phyloP scores from a whole-genome alignment of 345 rosid genomes.

The Linum lewisii region DNA sequence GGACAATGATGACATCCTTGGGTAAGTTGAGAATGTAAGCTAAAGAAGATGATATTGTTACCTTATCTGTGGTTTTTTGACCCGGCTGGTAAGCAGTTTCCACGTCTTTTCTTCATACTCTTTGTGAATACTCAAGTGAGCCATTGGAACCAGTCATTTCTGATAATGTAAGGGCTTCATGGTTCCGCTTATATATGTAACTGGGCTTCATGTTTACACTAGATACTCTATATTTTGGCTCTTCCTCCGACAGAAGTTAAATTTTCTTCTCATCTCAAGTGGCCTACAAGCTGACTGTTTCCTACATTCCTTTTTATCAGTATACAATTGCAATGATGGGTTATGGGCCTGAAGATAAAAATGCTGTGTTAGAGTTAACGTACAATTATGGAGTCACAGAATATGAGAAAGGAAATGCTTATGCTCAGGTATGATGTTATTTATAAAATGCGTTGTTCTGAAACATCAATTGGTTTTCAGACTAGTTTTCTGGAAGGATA shows the following conservation, averaged over 20 bases:
- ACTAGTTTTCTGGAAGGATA: neutral
- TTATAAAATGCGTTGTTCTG: neutral
- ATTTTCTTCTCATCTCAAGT: neutral
- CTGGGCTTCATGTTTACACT: too few species aligned
- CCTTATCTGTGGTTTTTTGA: too few species aligned
- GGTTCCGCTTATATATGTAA: too few species aligned
- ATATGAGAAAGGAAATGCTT: conserved; percentile 83
- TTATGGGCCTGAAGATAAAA: conserved; percentile 91
- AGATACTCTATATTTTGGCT: too few species aligned
- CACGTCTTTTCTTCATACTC: too few species aligned
- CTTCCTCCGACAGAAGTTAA: neutral
- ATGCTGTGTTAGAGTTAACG: conserved; percentile 72
- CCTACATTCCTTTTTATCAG: conserved; percentile 23
- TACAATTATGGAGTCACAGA: conserved; percentile 89
- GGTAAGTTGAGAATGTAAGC: too few species aligned
- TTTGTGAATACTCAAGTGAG: too few species aligned
- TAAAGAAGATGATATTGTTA: too few species aligned
- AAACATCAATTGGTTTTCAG: conserved; percentile 7
- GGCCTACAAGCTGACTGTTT: conserved; percentile 6
- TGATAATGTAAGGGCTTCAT: too few species aligned
- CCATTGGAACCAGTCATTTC: too few species aligned
- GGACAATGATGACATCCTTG: too few species aligned
- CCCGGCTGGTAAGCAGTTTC: too few species aligned
- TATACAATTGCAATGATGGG: conserved; percentile 87
- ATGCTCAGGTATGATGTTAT: conserved; percentile 57